Percentiles rank a stretch among this genome's conserved stretches.
Conservation (phyloP, 73 alveolate genomes). For the Strombidium stylifer region DNA sequence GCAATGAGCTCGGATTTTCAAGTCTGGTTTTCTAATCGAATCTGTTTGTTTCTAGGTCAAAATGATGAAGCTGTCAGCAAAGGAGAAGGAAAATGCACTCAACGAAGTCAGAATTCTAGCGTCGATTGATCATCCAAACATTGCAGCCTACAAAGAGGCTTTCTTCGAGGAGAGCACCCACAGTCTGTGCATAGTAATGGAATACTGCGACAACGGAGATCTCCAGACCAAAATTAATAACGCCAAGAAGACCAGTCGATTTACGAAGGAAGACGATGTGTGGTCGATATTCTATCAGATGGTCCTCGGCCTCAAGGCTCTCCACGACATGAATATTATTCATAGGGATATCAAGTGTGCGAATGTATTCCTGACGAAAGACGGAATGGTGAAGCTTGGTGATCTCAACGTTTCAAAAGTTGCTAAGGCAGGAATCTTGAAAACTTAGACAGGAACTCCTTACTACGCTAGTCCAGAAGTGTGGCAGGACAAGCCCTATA, state of each 20-base stretch:
- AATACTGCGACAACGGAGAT: constrained; percentile 90
- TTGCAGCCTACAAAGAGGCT: constrained; percentile 83
- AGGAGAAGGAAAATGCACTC: too few species aligned
- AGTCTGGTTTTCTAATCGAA: too few species aligned
- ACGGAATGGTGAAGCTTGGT: constrained; percentile 79
- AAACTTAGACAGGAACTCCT: constrained; percentile 94
- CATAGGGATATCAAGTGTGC: constrained; percentile 93
- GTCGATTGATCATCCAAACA: constrained; percentile 73
- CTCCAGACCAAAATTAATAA: constrained; percentile 60
- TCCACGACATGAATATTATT: constrained; percentile 77
- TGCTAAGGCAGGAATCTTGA: constrained; percentile 79
- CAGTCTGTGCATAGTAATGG: constrained; percentile 83
- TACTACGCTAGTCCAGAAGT: constrained; percentile 93
- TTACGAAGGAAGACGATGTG: constrained; percentile 75
- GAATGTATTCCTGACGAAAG: constrained; percentile 77
- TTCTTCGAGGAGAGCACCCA: constrained; percentile 64
- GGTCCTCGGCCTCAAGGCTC: constrained; percentile 79
- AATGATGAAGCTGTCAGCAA: too few species aligned
- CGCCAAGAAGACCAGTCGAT: constrained; percentile 53
- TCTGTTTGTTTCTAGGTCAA: too few species aligned
- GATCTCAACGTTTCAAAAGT: constrained; percentile 87
- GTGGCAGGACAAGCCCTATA: constrained; percentile 91
- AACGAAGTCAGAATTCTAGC: too few species aligned
- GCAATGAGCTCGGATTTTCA: too few species aligned
- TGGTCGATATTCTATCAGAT: constrained; percentile 81